A percentile compares a stretch with the other conserved stretches of the same genome.
These are phyloP conservation scores for Neofusicoccum sp. DNA, from an alignment of 2,329 filamentous ascomycete genomes.

Conservation along the genomic window DNA sequence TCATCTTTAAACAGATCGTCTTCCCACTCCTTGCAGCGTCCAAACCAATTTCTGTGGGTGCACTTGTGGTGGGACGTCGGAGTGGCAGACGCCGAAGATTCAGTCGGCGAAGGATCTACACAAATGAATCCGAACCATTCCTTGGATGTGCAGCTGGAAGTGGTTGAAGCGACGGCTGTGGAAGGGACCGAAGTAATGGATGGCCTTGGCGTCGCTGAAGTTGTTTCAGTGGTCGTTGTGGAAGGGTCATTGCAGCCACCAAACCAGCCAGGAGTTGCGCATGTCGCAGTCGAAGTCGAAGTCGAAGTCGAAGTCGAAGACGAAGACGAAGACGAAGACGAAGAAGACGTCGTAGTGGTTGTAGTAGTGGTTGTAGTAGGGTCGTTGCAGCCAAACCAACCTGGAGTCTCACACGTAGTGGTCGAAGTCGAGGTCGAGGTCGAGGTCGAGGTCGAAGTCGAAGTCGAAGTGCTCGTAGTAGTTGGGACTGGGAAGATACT, in stretches of 20 bases:
- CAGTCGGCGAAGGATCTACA: slow-evolving; percentile 19
- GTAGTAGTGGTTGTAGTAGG: slow-evolving; percentile 39
- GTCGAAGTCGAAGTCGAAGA: slow-evolving; percentile 30
- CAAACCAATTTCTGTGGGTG: background rate
- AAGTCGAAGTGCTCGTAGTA: slow-evolving; percentile 26
- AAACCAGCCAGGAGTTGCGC: slow-evolving; percentile 48
- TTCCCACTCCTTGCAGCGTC: slow-evolving; percentile 15
- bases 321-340: slow-evolving; percentile 10
- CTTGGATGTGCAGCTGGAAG: slow-evolving; percentile 24
- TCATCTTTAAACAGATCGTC: slow-evolving; percentile 5
- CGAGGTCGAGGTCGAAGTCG: slow-evolving; percentile 28
- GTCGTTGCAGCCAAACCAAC: slow-evolving; percentile 66
- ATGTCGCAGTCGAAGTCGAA: slow-evolving; percentile 27
- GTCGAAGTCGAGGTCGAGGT: slow-evolving; percentile 30
- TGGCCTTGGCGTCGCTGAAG: slow-evolving; percentile 32
- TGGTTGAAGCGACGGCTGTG: slow-evolving; percentile 22
- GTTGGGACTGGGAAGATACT: slow-evolving; percentile 2
- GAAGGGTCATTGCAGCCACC: slow-evolving; percentile 51
- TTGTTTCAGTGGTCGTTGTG: slow-evolving; percentile 40
- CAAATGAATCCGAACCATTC: slow-evolving; percentile 21
- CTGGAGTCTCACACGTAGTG: slow-evolving; percentile 52
- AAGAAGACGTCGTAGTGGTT: slow-evolving; percentile 33
- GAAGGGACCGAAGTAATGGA: slow-evolving; percentile 23
- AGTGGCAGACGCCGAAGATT: background rate
- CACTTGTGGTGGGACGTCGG: slow-evolving; percentile 9